Base-by-base conservation (phyloP, 2,329 filamentous ascomycete species). In the Helotiales sp. region DNA sequence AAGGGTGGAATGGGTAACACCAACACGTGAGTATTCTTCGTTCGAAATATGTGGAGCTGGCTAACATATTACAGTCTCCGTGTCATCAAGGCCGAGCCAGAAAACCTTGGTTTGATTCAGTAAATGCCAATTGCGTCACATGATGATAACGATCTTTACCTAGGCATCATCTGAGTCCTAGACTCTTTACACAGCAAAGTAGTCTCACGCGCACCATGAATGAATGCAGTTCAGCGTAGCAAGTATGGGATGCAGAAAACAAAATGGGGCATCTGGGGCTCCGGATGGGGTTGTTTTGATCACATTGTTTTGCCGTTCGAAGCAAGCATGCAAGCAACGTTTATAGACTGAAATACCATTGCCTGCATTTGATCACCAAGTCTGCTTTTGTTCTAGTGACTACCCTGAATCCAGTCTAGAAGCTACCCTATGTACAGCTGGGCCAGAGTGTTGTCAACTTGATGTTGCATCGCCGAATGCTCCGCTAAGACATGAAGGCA, bases 1-100 rank as follows among this genome's bases (percentile, higher is more conserved):
- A 89, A 91, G 80, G 91, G 91, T 70, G 91, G 91, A 68, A 91
- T 93, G 87, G 90, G 91, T 69, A 90, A 95, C 81, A 96, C 91
- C 73, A 96, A 95, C 82, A 95, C 91, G 62, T 69, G 62, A 62
- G 60, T 59, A 30, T 25, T 36, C 22, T 22, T 17, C 6, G 19
- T n/a, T 27, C 12, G 17, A 17, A 36, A 42, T 13, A 12, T 33
- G 19, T 49, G 55, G 49, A 58, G 56, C 31, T 22, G 48, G 13
- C 55, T 57, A 53, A 54, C 5, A 33, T 3, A 24, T 27, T 36
- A 2, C 40, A 70, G 68, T 55, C 67, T 70, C 60, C 69, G 69
- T 66, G 66, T 70, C 38, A 69, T 70, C 64, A 68, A 70, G 56
- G 69, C 69, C 31, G 67, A 70, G 59, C 64, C 66, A 52, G 59